Conservation (phyloP, 108 stramenopile species). For the Discostella pseudostelligera region DNA sequence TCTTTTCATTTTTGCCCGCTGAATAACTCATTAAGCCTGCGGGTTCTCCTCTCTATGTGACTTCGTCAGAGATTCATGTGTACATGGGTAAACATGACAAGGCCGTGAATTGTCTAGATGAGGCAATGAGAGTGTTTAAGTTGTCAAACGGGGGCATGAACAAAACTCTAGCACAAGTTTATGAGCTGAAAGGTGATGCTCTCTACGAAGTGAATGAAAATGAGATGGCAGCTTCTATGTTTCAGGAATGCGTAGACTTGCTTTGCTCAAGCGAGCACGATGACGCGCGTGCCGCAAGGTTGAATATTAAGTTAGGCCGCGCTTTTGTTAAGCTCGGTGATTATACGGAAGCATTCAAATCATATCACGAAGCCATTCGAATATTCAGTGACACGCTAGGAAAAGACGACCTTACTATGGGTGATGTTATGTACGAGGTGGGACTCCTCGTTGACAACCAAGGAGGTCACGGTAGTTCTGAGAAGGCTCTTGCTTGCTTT, state of each 20-base stretch:
- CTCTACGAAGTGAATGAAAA: constrained; percentile 25
- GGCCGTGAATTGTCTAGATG: constrained; percentile 37
- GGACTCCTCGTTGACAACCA: constrained; percentile 31
- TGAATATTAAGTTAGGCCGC: constrained; percentile 32
- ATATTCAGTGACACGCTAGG: constrained; percentile 22
- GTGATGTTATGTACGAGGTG: constrained; percentile 40
- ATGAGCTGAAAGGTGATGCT: constrained; percentile 37
- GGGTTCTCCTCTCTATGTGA: not conserved
- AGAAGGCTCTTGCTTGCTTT: constrained; percentile 40
- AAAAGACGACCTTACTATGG: constrained; percentile 34
- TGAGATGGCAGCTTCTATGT: constrained; percentile 14
- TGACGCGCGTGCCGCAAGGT: constrained; percentile 20
- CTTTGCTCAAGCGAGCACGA: constrained; percentile 1
- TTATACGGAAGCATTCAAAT: constrained; percentile 41
- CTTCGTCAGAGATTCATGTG: constrained; percentile 23
- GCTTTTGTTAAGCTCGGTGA: constrained; percentile 33
- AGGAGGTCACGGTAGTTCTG: constrained; percentile 10
- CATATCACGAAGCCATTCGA: constrained; percentile 25
- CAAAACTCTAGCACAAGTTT: constrained; percentile 14
- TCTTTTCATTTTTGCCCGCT: not conserved
- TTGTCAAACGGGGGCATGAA: constrained; percentile 7
- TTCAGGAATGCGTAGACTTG: constrained; percentile 21
- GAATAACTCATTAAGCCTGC: not conserved
- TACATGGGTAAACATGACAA: constrained; percentile 32
- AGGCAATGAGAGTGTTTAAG: constrained; percentile 28